Conservation (phyloP, 495 filamentous ascomycete species). For the Geoglossum glabrum region DNA sequence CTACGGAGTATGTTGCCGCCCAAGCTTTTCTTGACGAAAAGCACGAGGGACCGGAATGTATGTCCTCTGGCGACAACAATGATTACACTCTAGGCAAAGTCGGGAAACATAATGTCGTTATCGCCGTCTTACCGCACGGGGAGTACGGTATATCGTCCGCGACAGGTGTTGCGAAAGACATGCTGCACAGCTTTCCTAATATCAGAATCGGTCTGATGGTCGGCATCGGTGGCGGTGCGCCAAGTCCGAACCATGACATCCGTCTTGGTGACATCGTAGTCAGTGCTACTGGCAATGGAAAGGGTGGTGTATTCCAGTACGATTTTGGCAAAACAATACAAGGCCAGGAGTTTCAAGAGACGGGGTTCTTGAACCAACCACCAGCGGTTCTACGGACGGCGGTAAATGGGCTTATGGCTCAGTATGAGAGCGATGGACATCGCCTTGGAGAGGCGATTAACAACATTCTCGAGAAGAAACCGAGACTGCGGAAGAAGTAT, state of each 20-base stretch:
- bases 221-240: conserved; percentile 25
- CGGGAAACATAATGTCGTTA: conserved; percentile 18
- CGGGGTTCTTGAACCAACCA: neutral
- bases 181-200: conserved; percentile 19
- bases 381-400: neutral
- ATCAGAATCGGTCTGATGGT: conserved; percentile 23
- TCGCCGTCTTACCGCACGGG: conserved; percentile 18
- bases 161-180: conserved; percentile 14
- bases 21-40: conserved; percentile 2
- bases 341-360: neutral
- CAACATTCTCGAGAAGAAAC: neutral
- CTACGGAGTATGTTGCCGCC: neutral
- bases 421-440: neutral
- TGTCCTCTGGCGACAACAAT: conserved; percentile 12
- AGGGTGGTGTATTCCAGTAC: neutral
- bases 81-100: conserved; percentile 17
- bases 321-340: neutral
- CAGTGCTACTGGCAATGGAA: neutral
- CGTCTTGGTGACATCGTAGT: neutral
- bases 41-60: neutral
- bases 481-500: neutral
- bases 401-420: neutral
- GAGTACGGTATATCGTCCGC: conserved; percentile 16
- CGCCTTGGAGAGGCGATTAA: neutral
- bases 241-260: conserved; percentile 4